Evolutionary conservation across 2,329 filamentous ascomycete genomes (phyloP).

Genomic region (Nannizzia gypsea): DNA sequence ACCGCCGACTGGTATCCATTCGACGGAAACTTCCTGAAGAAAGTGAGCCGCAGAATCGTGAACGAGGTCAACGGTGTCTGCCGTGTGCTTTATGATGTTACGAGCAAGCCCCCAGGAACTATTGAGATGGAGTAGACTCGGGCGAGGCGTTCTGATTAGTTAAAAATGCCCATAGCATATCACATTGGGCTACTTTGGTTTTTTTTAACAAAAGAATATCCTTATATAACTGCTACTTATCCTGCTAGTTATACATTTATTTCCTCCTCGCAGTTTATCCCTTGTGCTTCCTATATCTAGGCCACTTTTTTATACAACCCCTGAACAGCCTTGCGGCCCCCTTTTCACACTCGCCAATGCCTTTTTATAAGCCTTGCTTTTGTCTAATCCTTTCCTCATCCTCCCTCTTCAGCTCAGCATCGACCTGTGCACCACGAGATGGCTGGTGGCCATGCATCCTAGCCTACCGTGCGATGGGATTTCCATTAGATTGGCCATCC

Average conservation of each 20-base stretch:
- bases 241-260: background rate
- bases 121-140: slow-evolving; percentile 55
- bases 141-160: background rate
- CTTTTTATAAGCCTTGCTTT: slow-evolving; percentile 23
- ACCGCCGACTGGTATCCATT: slow-evolving; percentile 60
- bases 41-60: slow-evolving; percentile 54
- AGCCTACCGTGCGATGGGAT: slow-evolving; percentile 24
- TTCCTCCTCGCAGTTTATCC: background rate
- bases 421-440: slow-evolving; percentile 37
- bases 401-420: slow-evolving; percentile 33
- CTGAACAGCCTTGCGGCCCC: background rate
- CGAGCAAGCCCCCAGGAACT: slow-evolving; percentile 49
- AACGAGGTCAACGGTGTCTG: slow-evolving; percentile 64
- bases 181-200: background rate
- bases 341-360: background rate
- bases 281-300: background rate
- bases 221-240: background rate
- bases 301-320: background rate
- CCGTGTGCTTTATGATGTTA: slow-evolving; percentile 45
- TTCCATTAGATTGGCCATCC: background rate
- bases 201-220: background rate
- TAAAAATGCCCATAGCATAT: background rate
- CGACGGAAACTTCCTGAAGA: slow-evolving; percentile 51
- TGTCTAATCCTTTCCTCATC: slow-evolving; percentile 35
- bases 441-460: slow-evolving; percentile 36